Evolutionary conservation across 73 alveolate species (phyloP).

Genomic region (Paramecium sexaurelia): DNA sequence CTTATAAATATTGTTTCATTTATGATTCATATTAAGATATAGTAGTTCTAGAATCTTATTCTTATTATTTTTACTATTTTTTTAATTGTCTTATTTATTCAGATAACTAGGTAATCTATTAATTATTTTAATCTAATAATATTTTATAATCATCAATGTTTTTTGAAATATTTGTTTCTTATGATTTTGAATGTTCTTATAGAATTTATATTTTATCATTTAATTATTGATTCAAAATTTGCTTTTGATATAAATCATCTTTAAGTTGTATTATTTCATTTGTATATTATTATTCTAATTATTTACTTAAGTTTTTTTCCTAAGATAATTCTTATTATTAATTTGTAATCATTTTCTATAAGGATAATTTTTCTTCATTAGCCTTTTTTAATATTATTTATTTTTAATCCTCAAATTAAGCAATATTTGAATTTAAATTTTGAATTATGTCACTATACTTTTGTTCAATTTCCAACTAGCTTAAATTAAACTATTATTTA

Average conservation of each 20-base stretch:
- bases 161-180: neutral
- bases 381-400: neutral
- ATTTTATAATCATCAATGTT: slow-evolving; percentile 8
- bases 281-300: neutral
- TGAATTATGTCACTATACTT: neutral
- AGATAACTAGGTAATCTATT: neutral
- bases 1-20: neutral
- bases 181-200: neutral
- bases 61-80: neutral
- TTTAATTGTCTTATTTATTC: neutral
- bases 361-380: neutral
- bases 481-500: neutral
- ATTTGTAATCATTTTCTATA: neutral
- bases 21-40: neutral
- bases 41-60: neutral
- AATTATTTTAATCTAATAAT: neutral
- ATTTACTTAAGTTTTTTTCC: neutral
- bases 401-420: neutral
- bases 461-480: neutral
- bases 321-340: neutral
- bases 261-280: neutral
- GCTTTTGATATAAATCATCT: neutral
- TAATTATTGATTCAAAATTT: neutral
- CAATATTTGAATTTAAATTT: neutral
- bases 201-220: neutral